Evolutionary conservation across 257 asterid species (phyloP), one percentile per base, ranked within the genome.

Genomic region (Penstemon barbatus): DNA sequence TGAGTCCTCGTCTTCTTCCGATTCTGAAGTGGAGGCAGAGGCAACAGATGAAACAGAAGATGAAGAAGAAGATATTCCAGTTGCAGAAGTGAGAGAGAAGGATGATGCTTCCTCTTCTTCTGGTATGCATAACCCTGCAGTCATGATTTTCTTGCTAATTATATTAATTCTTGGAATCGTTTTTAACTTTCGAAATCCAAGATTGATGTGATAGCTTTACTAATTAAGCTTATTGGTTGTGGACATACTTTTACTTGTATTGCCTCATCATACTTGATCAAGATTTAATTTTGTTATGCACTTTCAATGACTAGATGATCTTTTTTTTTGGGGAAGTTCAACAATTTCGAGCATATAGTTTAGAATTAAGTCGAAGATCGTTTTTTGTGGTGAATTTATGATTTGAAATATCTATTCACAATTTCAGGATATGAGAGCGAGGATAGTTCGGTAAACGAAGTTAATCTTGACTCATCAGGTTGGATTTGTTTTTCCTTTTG

Each of bases 381-480:
- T 38, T 62, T 39, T 59, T 39, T 54, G 74, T 33, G 3, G 13
- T 18, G 5, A 52, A 56, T 69, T 45, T 46, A 15, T 57, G 4
- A 63, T 82, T 8, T 63, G 53, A 6, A 11, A 57, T 42, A 37
- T 48, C 72, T 68, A 70, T 43, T 51, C 10, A 53, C 42, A n/a
- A 49, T 57, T 71, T 72, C 87, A 94, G 99, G 99, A 67, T 90
- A 91, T 75, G 92, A 88, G 78, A 93, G 95, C 69, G 99, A 90
- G 79, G 89, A 87, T 72, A 87, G 97, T 79, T 93, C 97, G 15
- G 87, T 61, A 41, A 82, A 88, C 15, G 96, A 90, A 79, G 85
- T 85, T 65, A 87, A 87, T 80, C 90, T 86, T 1, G 95, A 91
- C 71, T 84, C 97, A 11, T 84, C 99, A 80, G 98, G 97, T 93